Evolutionary conservation across 805 yeast species (phyloP), one percentile per base, ranked within the genome.

Genomic region (Saturnispora serradocipensis): DNA sequence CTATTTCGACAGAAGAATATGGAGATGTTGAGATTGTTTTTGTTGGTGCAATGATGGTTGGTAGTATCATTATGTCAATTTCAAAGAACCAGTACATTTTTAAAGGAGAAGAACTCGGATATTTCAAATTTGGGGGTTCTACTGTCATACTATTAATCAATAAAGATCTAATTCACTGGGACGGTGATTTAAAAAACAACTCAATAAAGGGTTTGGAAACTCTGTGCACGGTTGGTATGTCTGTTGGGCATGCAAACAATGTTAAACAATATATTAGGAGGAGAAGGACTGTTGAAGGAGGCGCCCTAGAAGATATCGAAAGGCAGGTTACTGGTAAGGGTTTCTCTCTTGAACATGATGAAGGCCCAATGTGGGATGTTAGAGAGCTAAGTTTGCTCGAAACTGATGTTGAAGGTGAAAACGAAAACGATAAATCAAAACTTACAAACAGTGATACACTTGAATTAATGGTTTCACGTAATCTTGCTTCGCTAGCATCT

Each of bases 31-130:
- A 86, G 55, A 75, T 87, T 68, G 78, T 88, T 22, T 81, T 93
- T 5, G 88, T 91, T 4, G 99, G 99, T 35, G 99, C 99, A 0
- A 91, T 93, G 98, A 89, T 91, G 97, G 99, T 91, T 2, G 98
- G 98, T 0, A 84, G 96, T 2, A 89, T 84, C 2, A 76, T 88
- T 0, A 65, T 91, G 28, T 82, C 91, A 0, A 83, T 81, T 15
- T 63, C 75, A 49, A 77, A 75, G 45, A 88, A 88, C 2, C 80
- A 80, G 43, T 38, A 49, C 0, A 73, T 91, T 3, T 59, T 67
- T 8, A 73, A 90, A 45, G 86, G 93, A 4, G 90, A 86, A 43
- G 98, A 91, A 60, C 67, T 91, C 27, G 99, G 99, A 0, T 91
- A 88, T 63, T 91, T 91, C 75, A 88, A 90, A 63, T 91, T 91